Conservation (phyloP, 306 rosid species). For the Heteromeles arbutifolia region DNA sequence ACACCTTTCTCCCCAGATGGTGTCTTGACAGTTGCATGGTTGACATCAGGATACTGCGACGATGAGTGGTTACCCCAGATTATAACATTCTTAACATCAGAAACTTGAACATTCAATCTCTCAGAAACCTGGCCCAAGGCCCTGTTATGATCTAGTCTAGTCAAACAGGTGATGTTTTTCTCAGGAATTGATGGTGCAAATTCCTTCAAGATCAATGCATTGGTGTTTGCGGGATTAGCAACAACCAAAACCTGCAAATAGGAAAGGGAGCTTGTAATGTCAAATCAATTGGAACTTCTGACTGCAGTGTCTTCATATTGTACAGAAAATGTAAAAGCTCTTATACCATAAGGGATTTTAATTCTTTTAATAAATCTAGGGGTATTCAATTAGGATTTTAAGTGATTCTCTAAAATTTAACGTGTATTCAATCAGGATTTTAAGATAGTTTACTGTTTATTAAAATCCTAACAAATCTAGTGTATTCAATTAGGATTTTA, state of each 20-base stretch:
- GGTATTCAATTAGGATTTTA: no score
- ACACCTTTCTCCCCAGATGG: slow-evolving; percentile 73
- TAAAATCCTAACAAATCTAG: no score
- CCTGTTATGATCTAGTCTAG: slow-evolving; percentile 95
- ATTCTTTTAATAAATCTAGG: no score
- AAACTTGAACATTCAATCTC: slow-evolving; percentile 71
- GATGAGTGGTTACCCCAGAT: slow-evolving; percentile 99
- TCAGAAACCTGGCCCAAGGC: slow-evolving; percentile 97
- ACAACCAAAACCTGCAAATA: slow-evolving; percentile 86
- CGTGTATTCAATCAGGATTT: no score
- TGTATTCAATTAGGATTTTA: no score
- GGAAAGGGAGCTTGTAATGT: neutral
- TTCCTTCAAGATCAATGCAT: slow-evolving; percentile 96
- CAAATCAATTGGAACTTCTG: neutral
- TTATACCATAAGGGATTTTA: neutral
- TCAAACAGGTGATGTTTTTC: slow-evolving; percentile 79
- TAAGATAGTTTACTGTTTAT: no score
- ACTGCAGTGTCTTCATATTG: neutral
- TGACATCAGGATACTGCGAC: slow-evolving; percentile 93
- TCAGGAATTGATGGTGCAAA: slow-evolving; percentile 93
- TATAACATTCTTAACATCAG: slow-evolving; percentile 80
- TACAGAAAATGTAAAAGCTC: neutral
- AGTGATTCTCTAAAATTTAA: no score
- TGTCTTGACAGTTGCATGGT: slow-evolving; percentile 80
- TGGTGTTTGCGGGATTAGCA: slow-evolving; percentile 98